Evolutionary conservation across 2,329 filamentous ascomycete species (phyloP), one percentile per base, ranked within the genome.

Genomic region (Calonectria ilicicola): DNA sequence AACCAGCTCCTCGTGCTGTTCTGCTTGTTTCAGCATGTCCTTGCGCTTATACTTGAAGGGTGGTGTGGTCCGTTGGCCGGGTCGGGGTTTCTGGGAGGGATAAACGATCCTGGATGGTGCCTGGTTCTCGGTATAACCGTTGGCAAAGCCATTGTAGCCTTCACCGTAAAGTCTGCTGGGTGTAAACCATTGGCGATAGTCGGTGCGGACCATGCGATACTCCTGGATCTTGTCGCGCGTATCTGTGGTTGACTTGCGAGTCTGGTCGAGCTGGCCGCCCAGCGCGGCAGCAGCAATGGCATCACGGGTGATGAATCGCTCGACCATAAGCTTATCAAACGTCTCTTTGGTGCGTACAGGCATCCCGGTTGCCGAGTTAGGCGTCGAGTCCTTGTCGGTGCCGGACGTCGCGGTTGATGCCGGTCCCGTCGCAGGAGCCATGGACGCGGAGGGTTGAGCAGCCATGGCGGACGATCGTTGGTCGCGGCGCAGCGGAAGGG

Each of bases 81-180:
- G 93, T 67, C 94, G 92, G 74, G 91, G 92, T 81, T 95, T 93
- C 77, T 94, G 91, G 46, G 87, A 86, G 26, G 96, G 96, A 85
- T 98, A 98, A 53, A 98, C 84, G 72, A 98, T 87, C 74, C 91
- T 89, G 53, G 93, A 89, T 63, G 91, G 92, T 58, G 89, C 89
- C 70, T 92, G 88, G 72, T 87, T 87, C 80, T 96, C 95, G 35
- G 96, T 98, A 79, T 91, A 89, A 73, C 94, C 93, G 86, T 98
- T 98, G 76, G 94, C 96, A 81, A 93, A 98, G 53, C 96, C 96
- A 81, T 91, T 92, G 82, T 98, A 99, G 67, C 97, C 97, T 78
- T 88, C 91, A 84, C 88, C 93, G 85, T 88, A 95, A 73, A 92
- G 87, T 76, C 86, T 88, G 76, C 85, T 87, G 1, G 90, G 86